A percentile compares a stretch with the other conserved stretches of the same genome.
These are phyloP conservation scores for Aphanomyces stellatus DNA, from an alignment of 352 stramenopile species.

Conservation along the genomic window DNA sequence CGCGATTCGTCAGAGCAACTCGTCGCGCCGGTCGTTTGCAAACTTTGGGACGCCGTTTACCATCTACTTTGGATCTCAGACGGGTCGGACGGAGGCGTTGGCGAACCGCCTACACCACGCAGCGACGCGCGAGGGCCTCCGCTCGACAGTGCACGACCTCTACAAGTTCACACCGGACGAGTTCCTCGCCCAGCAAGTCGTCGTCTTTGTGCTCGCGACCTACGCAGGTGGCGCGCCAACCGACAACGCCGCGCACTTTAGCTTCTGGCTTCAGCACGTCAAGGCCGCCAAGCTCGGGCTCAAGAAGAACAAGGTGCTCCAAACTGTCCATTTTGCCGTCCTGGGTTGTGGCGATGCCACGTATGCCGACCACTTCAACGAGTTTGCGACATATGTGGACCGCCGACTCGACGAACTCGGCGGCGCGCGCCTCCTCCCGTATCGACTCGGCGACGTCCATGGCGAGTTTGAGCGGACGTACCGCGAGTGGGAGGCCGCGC, in stretches of 20 bases:
- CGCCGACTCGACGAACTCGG: not conserved
- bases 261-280: slow-evolving; percentile 12
- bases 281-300: not conserved
- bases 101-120: slow-evolving; percentile 3
- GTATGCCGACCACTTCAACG: slow-evolving; percentile 13
- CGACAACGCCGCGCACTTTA: slow-evolving; percentile 19
- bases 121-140: not conserved
- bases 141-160: not conserved
- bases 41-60: no score
- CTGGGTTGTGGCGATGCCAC: slow-evolving; percentile 7
- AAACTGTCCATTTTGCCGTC: not conserved
- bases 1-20: no score
- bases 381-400: slow-evolving; percentile 10
- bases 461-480: not conserved
- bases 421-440: not conserved
- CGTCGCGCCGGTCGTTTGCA: no score
- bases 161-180: slow-evolving; percentile 16
- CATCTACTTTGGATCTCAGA: slow-evolving; percentile 22
- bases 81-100: slow-evolving; percentile 12
- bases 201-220: slow-evolving; percentile 14
- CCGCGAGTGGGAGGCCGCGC: not conserved
- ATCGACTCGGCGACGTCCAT: not conserved
- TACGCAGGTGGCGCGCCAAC: slow-evolving; percentile 9
- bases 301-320: not conserved
- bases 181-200: not conserved